phyloP scores from a whole-genome alignment of 1,284 basidiomycete species.

The Vanrija sp. region DNA sequence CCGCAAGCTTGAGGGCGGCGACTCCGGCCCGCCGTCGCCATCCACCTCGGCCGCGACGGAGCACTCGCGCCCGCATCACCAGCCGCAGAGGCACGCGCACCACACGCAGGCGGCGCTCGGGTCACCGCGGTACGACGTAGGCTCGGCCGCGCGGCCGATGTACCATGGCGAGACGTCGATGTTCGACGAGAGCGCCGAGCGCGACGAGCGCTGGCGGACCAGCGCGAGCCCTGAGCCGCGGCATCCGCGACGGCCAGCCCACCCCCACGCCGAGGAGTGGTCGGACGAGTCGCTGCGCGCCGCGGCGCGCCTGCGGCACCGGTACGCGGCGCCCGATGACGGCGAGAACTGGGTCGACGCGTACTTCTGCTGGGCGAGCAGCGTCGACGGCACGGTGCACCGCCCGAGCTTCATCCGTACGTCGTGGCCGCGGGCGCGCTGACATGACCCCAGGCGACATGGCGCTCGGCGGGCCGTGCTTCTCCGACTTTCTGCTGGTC shows the following conservation, averaged over 20 bases:
- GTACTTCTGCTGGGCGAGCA: slow-evolving; percentile 14
- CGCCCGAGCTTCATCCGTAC: slow-evolving; percentile 12
- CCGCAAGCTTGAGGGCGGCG: too few species aligned
- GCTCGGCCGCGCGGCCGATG: neutral
- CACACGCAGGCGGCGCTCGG: neutral
- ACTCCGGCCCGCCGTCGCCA: too few species aligned
- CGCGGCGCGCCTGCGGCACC: slow-evolving; percentile 8
- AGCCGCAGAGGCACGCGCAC: neutral
- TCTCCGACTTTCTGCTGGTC: slow-evolving; percentile 15
- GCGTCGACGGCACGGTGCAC: slow-evolving; percentile 11
- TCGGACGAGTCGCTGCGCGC: slow-evolving; percentile 5
- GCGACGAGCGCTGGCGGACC: neutral
- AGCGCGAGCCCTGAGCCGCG: too few species aligned
- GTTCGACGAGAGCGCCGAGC: slow-evolving; percentile 4
- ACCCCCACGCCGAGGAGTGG: neutral
- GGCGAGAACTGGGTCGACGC: slow-evolving; percentile 13
- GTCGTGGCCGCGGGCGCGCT: neutral
- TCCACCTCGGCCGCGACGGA: neutral
- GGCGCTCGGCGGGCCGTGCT: slow-evolving; percentile 16
- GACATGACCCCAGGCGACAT: slow-evolving; percentile 9
- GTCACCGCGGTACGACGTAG: slow-evolving; percentile 1
- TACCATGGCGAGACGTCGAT: slow-evolving; percentile 8
- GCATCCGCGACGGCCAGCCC: too few species aligned
- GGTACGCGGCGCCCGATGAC: slow-evolving; percentile 13
- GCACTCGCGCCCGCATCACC: neutral